These are phyloP conservation scores for Solanum phureja DNA, from an alignment of 257 asterid genomes.

Conservation along the genomic window DNA sequence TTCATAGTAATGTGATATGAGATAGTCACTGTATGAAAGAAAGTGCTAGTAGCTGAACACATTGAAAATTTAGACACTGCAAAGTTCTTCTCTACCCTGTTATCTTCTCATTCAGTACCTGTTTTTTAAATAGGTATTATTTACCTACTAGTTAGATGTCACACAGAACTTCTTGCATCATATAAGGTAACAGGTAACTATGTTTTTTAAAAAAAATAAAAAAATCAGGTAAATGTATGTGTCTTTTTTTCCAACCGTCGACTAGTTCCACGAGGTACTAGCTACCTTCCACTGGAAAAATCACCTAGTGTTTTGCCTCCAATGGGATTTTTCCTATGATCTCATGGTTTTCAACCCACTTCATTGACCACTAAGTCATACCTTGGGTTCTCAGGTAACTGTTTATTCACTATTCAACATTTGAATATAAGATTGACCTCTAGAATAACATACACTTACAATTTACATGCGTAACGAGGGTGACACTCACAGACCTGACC, in stretches of 20 bases:
- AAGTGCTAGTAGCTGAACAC: not conserved
- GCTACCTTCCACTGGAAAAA: not conserved
- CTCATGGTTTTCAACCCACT: not conserved
- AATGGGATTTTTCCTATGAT: not conserved
- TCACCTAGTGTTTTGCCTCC: not conserved
- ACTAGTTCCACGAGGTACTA: not conserved
- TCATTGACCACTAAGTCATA: not conserved
- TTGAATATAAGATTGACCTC: not conserved
- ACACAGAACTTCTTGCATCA: not conserved
- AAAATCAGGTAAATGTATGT: not conserved
- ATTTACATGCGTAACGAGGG: not conserved
- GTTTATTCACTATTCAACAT: not conserved
- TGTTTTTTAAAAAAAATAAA: not conserved
- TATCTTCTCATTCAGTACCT: not conserved
- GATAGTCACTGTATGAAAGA: not conserved
- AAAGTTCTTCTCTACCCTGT: not conserved
- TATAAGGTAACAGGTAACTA: not conserved
- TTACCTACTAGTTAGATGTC: not conserved
- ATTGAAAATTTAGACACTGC: not conserved
- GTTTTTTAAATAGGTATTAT: not conserved
- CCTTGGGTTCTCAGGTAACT: not conserved
- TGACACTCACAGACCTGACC: not conserved
- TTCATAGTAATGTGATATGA: not conserved
- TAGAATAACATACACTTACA: not conserved
- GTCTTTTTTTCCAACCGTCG: not conserved